Base-by-base conservation (phyloP, 805 yeast species). In the Kuraishia ogatae region DNA sequence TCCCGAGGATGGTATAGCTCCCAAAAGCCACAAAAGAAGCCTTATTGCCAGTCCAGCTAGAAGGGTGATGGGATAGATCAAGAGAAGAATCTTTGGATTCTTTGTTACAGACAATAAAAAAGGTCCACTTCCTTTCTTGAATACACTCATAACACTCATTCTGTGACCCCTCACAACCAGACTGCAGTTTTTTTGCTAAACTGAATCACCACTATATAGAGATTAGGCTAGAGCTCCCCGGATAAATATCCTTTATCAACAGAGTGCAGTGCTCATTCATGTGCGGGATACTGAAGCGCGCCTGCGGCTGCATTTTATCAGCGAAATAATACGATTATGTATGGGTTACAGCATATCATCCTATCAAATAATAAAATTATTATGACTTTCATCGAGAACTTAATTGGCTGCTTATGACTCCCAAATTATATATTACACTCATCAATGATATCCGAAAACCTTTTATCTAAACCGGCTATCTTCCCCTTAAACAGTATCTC, bases 401-500 rank as follows among this genome's bases (percentile, higher is more conserved):
- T 26, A 26, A 26, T 6, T 26, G 10, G 10, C 10, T 6, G 10
- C 29, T 10, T 26, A 5, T 26, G 8, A 26, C 29, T 26, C 10
- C 10, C 10, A 5, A 26, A 20, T 21, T 52, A 39, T 51, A 51
- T 10, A 39, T 48, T 29, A 39, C 61, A 61, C 15, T 58, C 55
- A 22, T 54, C 50, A 54, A 63, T 23, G 1, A 56, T 58, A 2
- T 20, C 53, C n/a, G 53, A 21, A 29, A 66, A 64, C 24, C 54
- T 52, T 7, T 53, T 39, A 17, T 53, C 61, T n/a, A 66, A 58
- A 2, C 55, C 56, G 6, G 23, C 29, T 1, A 64, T 20, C 15
- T 48, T 55, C 10, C 61, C 66, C 28, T 58, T 55, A 13, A 66
- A 49, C 35, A 62, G 39, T 4, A 65, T 29, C 47, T 64, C 66